phyloP scores from a whole-genome alignment of 2,329 filamentous ascomycete genomes.

The Sarocladiaceae sp. region DNA sequence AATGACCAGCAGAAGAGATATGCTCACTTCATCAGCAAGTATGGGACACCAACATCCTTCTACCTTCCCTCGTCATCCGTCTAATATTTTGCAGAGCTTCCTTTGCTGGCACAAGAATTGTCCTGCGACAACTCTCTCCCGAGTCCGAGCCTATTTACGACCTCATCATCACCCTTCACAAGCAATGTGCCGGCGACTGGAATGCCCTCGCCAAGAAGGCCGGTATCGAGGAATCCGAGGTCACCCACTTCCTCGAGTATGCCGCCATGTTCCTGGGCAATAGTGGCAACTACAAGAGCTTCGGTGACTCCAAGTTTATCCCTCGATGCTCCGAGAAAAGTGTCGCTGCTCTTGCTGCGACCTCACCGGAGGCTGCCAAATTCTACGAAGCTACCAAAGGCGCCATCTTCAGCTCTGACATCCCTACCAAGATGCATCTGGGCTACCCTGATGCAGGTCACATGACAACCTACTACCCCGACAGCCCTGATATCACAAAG shows the following conservation, averaged over 20 bases:
- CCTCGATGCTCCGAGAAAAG: constrained; percentile 60
- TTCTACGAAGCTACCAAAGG: constrained; percentile 64
- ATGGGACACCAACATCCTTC: constrained; percentile 20
- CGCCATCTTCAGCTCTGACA: constrained; percentile 63
- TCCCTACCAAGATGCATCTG: constrained; percentile 63
- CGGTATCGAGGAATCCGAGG: constrained; percentile 55
- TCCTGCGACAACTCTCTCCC: constrained; percentile 74
- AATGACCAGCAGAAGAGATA: constrained; percentile 77
- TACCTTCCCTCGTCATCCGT: neutral
- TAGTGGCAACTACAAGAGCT: constrained; percentile 79
- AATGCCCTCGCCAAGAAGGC: constrained; percentile 57
- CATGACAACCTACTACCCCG: constrained; percentile 76
- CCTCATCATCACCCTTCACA: constrained; percentile 69
- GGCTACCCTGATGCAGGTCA: constrained; percentile 70
- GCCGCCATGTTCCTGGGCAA: constrained; percentile 74
- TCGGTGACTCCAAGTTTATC: constrained; percentile 79
- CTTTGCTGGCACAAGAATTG: constrained; percentile 69
- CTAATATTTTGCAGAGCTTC: constrained; percentile 50
- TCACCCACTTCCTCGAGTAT: constrained; percentile 69
- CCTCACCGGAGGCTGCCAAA: constrained; percentile 52
- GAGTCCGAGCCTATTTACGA: constrained; percentile 79
- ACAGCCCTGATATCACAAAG: constrained; percentile 67
- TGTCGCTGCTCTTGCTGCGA: constrained; percentile 58
- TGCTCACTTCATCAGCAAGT: constrained; percentile 83
- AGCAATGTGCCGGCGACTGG: constrained; percentile 64